Evolutionary conservation across 2,329 filamentous ascomycete genomes (phyloP).

Genomic region (Fusarium sublunatum): DNA sequence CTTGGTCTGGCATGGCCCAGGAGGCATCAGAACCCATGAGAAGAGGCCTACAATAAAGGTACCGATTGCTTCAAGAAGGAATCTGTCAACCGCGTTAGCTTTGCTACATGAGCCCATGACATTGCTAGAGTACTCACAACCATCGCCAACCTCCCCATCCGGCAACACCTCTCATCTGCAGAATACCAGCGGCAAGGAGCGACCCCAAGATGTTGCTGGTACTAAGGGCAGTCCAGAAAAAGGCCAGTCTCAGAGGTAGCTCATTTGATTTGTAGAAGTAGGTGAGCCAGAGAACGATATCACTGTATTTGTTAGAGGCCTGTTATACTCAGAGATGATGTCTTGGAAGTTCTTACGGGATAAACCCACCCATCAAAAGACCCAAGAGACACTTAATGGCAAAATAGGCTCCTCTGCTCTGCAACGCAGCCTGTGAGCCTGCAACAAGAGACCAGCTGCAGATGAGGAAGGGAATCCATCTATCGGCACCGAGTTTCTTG

Average conservation of each 20-base stretch:
- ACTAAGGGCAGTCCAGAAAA: conserved; percentile 77
- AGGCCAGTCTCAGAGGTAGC: conserved; percentile 71
- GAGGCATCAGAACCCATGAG: conserved; percentile 59
- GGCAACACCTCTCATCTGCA: conserved; percentile 52
- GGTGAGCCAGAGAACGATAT: conserved; percentile 73
- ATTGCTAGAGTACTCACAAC: conserved; percentile 43
- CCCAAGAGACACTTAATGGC: conserved; percentile 58
- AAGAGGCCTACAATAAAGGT: conserved; percentile 58
- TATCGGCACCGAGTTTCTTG: conserved; percentile 62
- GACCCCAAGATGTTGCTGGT: conserved; percentile 64
- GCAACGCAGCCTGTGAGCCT: conserved; percentile 53
- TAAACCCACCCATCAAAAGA: conserved; percentile 62
- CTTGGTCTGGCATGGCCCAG: conserved; percentile 61
- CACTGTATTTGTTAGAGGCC: conserved; percentile 26
- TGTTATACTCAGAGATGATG: accelerated
- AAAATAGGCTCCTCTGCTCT: conserved; percentile 53
- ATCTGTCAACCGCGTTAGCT: conserved; percentile 38
- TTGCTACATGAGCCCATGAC: accelerated
- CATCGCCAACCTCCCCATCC: conserved; percentile 56
- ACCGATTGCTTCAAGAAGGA: conserved; percentile 63
- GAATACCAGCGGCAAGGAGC: conserved; percentile 59
- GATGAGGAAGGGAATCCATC: conserved; percentile 58
- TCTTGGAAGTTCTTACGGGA: conserved; percentile 51
- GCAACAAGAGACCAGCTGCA: conserved; percentile 56
- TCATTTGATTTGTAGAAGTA: conserved; percentile 82